phyloP scores from a whole-genome alignment of 805 yeast species.

The Ogataea dorogensis region DNA sequence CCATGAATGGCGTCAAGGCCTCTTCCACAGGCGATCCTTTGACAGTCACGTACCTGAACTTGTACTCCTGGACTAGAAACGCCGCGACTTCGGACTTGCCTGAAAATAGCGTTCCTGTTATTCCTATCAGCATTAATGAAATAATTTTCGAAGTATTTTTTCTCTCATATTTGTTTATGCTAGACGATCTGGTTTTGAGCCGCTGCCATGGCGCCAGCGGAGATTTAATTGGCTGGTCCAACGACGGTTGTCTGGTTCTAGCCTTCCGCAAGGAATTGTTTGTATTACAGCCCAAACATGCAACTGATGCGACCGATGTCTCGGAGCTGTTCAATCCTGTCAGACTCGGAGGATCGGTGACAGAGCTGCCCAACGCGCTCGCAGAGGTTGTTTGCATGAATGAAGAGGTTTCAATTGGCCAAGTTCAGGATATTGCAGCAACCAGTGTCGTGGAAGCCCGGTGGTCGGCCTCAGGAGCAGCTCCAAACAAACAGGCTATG shows the following conservation, averaged over 20 bases:
- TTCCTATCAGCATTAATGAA: constrained; percentile 62
- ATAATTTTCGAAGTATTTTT: constrained; percentile 3
- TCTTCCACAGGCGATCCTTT: constrained; percentile 16
- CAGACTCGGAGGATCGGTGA: constrained; percentile 15
- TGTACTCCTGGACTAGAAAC: constrained; percentile 49
- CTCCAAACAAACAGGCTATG: constrained; percentile 13
- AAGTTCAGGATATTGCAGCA: constrained; percentile 13
- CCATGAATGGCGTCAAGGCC: constrained; percentile 22
- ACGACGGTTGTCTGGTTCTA: constrained; percentile 19
- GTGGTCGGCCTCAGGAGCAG: constrained; percentile 26
- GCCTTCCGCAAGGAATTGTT: constrained; percentile 17
- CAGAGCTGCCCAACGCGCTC: constrained; percentile 17
- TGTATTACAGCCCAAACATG: constrained; percentile 15
- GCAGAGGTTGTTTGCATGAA: constrained; percentile 13
- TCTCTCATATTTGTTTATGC: constrained; percentile 9
- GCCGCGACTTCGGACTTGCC: constrained; percentile 66
- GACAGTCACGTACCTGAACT: constrained; percentile 42
- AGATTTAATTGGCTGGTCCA: constrained; percentile 18
- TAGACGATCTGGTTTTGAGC: constrained; percentile 16
- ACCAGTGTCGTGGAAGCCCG: constrained; percentile 16
- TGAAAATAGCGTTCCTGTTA: constrained; percentile 66
- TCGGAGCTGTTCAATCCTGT: constrained; percentile 14
- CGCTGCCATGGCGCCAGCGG: constrained; percentile 12
- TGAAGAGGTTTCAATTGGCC: constrained; percentile 22
- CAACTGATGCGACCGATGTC: constrained; percentile 9